Evolutionary conservation across 768 basidiomycete genomes (phyloP).

Genomic region (Tricholoma saponaceum): DNA sequence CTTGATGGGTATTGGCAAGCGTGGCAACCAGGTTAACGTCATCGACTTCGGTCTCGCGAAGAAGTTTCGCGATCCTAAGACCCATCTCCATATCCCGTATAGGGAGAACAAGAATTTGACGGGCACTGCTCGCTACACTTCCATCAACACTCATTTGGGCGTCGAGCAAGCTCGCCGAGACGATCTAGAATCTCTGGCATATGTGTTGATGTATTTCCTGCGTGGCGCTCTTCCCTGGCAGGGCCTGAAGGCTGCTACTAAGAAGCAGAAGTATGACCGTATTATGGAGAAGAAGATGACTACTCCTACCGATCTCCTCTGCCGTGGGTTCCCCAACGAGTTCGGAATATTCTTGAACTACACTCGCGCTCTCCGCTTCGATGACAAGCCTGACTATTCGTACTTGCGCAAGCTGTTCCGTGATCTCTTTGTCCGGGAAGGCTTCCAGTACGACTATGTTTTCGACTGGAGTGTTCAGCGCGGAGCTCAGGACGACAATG

Average conservation of each 20-base stretch:
- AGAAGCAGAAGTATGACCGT: constrained; percentile 99
- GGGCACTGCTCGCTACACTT: constrained; percentile 97
- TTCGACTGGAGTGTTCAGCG: constrained; percentile 98
- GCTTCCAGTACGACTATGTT: constrained; percentile 99
- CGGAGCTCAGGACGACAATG: constrained; percentile 58
- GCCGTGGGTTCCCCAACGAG: constrained; percentile 99
- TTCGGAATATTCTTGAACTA: constrained; percentile 99
- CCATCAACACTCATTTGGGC: constrained; percentile 98
- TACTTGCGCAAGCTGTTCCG: constrained; percentile 99
- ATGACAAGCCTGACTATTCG: constrained; percentile 99
- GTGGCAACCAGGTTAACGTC: constrained; percentile 99
- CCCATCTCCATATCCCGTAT: constrained; percentile 98
- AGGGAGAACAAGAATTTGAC: constrained; percentile 99
- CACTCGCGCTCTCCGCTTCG: constrained; percentile 97
- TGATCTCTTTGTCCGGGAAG: constrained; percentile 94
- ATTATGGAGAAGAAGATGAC: constrained; percentile 99
- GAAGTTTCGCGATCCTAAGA: constrained; percentile 99
- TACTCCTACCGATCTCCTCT: constrained; percentile 92
- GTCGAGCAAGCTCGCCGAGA: constrained; percentile 98
- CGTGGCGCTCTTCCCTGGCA: constrained; percentile 98
- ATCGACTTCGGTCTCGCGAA: constrained; percentile 98
- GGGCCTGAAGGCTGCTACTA: constrained; percentile 98
- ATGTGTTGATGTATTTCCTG: constrained; percentile 99
- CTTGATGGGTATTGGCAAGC: constrained; percentile 99
- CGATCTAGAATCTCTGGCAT: constrained; percentile 96